Base-by-base conservation (phyloP, 257 asterid genomes). In the Scutellaria baicalensis region DNA sequence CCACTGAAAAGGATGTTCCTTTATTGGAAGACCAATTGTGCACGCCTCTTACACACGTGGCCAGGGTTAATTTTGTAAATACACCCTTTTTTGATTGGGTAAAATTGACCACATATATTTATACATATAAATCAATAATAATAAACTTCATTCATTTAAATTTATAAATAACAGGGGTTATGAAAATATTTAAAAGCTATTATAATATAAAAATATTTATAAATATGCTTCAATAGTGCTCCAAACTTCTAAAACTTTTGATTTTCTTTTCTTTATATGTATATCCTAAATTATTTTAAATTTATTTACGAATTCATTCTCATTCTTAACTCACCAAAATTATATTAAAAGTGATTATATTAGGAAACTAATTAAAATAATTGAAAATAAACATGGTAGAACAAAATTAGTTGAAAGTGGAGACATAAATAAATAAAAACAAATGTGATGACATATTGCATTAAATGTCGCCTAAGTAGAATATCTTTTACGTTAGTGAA, bases 31-130 rank as follows among this genome's bases (percentile, higher is more conserved):
- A 47, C 17, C 59, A 65, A 47, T 17, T 9, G 60, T 17, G 35
- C 59, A 65, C 59, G 59, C 70, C 65, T 45, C 70, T 47, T 3
- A 4, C 57, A 45, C 39, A 11, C 18, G 69, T 64, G 69, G 58
- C 36, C 44, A 45, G 69, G 69, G 58, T 64, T 3, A 13, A 12
- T 13, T n/a, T 11, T 45, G 23, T 9, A 64, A 45, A 11, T 45
- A 27, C 27, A 5, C 27, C 8, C 27, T 18, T 17, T 13, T 13
- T 42, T 8, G 47, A 8, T 12, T 42, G 12, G 10, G 33, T 2
- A 27, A 27, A 4, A 27, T 27, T 27, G 33, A 27, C 33, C 3
- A 27, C 3, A 27, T 27, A 27, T 27, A 27, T 27, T 27, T 27
- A 27, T 27, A 27, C 3, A 27, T 2, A 27, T 27, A 27, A 1